Conservation (phyloP, 2,329 filamentous ascomycete genomes). For the Paecilomyces sp. region DNA sequence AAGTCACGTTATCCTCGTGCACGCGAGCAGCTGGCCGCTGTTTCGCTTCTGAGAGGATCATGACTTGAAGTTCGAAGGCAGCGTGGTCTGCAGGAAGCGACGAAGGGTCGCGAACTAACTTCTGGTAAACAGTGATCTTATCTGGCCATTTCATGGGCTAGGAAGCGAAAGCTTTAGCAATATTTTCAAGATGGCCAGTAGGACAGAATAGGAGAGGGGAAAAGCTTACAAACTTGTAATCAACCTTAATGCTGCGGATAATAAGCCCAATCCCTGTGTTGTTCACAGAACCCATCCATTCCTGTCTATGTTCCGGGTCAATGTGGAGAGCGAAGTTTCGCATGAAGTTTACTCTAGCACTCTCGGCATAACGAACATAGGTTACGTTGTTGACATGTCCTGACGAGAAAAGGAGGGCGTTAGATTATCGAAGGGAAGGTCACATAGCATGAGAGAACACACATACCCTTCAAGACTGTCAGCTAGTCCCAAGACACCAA, state of each 20-base stretch:
- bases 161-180: background rate
- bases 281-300: slow-evolving; percentile 65
- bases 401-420: slow-evolving; percentile 20
- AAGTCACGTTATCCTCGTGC: slow-evolving; percentile 70
- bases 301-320: slow-evolving; percentile 52
- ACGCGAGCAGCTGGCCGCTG: slow-evolving; percentile 66
- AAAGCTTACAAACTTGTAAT: slow-evolving; percentile 74
- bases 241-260: slow-evolving; percentile 68
- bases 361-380: slow-evolving; percentile 79
- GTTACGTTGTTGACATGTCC: slow-evolving; percentile 82
- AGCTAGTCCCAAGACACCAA: slow-evolving; percentile 1
- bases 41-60: slow-evolving; percentile 68
- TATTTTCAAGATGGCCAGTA: background rate
- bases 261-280: slow-evolving; percentile 65
- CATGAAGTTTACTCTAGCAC: slow-evolving; percentile 71
- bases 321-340: slow-evolving; percentile 59
- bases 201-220: background rate
- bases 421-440: slow-evolving; percentile 1
- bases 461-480: slow-evolving; percentile 19
- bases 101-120: slow-evolving; percentile 51
- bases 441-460: background rate
- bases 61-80: slow-evolving; percentile 43
- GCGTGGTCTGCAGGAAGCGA: slow-evolving; percentile 20
- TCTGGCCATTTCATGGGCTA: slow-evolving; percentile 82
- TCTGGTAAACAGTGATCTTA: slow-evolving; percentile 75